A percentile compares a stretch with the other conserved stretches of the same genome.
Evolutionary conservation across 2,329 filamentous ascomycete genomes (phyloP).

Genomic region (Botrytis sinoallii): DNA sequence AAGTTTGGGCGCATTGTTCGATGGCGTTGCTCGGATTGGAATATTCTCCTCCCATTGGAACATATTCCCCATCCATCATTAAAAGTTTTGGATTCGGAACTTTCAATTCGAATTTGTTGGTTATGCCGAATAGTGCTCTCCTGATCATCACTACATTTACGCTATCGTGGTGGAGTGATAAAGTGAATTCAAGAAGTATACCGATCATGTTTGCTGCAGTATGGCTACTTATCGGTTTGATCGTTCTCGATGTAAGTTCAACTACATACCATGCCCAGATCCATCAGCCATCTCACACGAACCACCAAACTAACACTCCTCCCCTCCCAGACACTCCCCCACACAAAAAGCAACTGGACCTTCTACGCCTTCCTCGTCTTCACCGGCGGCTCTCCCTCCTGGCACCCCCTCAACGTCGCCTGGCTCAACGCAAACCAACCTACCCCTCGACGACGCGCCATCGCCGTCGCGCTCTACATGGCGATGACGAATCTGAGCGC

Average conservation of each 20-base stretch:
- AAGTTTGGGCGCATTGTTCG: constrained; percentile 18
- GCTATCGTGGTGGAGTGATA: constrained; percentile 18
- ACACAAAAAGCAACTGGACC: constrained; percentile 16
- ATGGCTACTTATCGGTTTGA: constrained; percentile 13
- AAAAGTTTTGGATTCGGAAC: constrained; percentile 34
- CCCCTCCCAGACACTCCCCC: neutral
- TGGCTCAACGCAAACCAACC: constrained; percentile 18
- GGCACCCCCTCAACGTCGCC: constrained; percentile 19
- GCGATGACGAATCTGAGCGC: constrained; percentile 15
- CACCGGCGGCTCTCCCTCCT: constrained; percentile 12
- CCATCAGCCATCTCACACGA: neutral
- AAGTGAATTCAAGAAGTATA: constrained; percentile 14
- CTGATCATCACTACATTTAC: constrained; percentile 33
- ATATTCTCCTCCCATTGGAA: constrained; percentile 17
- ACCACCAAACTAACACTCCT: neutral
- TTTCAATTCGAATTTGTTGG: constrained; percentile 47
- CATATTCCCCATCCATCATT: constrained; percentile 18
- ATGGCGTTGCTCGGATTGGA: constrained; percentile 16
- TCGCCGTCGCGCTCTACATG: constrained; percentile 14
- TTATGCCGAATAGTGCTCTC: constrained; percentile 45
- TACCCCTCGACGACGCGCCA: constrained; percentile 12
- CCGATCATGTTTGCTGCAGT: constrained; percentile 18
- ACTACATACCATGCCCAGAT: neutral
- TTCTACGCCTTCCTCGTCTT: constrained; percentile 20
- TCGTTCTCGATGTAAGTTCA: constrained; percentile 13